Percentiles rank a stretch among this genome's conserved stretches.
Evolutionary conservation across 768 basidiomycete genomes (phyloP).

Genomic region (Strobilomyces dryophilus): DNA sequence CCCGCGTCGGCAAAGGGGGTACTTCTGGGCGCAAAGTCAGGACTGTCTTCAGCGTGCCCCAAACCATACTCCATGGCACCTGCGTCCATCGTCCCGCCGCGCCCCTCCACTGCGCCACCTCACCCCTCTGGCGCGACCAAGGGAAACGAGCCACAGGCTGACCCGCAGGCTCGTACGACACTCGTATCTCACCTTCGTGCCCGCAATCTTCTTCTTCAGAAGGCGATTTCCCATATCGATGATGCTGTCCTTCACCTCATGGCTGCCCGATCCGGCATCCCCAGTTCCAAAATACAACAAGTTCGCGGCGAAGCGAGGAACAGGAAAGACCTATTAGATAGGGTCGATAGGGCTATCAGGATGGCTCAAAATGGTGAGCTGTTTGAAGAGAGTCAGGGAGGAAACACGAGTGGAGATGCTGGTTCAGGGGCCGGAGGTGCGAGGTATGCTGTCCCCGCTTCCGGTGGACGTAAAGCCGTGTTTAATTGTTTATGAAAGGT

Average conservation of each 20-base stretch:
- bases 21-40: conserved; percentile 3
- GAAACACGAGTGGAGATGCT: not conserved
- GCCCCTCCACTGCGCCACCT: conserved; percentile 27
- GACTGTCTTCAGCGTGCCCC: conserved; percentile 1
- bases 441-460: conserved; percentile 15
- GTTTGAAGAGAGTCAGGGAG: conserved; percentile 3
- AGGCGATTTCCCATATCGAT: conserved; percentile 30
- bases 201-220: conserved; percentile 29
- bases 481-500: conserved; percentile 14
- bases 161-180: conserved; percentile 13
- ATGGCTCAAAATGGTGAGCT: conserved; percentile 24
- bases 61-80: conserved; percentile 10
- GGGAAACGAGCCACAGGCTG: conserved; percentile 7
- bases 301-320: conserved; percentile 28
- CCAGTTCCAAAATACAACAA: conserved; percentile 28
- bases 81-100: conserved; percentile 16
- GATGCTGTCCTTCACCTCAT: conserved; percentile 28
- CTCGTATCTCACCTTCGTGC: conserved; percentile 29
- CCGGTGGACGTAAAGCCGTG: conserved; percentile 2
- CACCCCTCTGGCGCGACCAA: conserved; percentile 15
- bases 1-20: conserved; percentile 8
- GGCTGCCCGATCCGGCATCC: conserved; percentile 31
- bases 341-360: conserved; percentile 26
- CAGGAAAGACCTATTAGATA: conserved; percentile 30
- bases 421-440: not conserved